Conservation (phyloP, 2,329 filamentous ascomycete genomes). For the Clarireedia homoeocarpa region DNA sequence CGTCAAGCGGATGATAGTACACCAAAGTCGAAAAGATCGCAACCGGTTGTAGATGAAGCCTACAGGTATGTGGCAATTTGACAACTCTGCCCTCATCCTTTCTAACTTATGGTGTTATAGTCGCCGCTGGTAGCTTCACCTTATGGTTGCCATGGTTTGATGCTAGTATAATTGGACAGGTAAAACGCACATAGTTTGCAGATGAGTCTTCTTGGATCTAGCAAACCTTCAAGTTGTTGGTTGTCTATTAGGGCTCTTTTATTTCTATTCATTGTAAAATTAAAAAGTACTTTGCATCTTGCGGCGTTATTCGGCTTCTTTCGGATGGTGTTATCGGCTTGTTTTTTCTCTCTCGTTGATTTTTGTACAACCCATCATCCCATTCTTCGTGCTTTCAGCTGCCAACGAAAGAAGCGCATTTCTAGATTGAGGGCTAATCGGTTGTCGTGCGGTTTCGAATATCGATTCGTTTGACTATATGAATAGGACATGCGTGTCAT, state of each 20-base stretch:
- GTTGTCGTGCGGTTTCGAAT: too few species aligned
- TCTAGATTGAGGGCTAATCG: too few species aligned
- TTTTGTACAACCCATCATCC: constrained; percentile 11
- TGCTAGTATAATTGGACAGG: constrained; percentile 3
- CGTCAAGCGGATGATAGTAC: constrained; percentile 28
- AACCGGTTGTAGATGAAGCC: constrained; percentile 34
- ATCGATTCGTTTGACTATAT: too few species aligned
- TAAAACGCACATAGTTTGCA: constrained; percentile 21
- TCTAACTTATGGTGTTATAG: constrained; percentile 15
- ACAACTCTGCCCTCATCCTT: constrained; percentile 14
- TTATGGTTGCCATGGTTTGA: neutral
- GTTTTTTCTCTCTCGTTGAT: constrained; percentile 9
- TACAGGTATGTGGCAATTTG: constrained; percentile 27
- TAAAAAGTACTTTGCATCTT: constrained; percentile 7
- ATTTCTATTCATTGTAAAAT: constrained; percentile 12
- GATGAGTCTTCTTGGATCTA: constrained; percentile 12
- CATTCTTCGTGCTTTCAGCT: constrained; percentile 4
- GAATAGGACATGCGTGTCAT: neutral
- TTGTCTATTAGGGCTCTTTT: constrained; percentile 14
- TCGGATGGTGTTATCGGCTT: constrained; percentile 1
- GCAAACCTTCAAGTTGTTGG: constrained; percentile 25
- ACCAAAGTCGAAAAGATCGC: constrained; percentile 27
- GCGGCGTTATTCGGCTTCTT: constrained; percentile 8
- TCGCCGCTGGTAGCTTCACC: constrained; percentile 33
- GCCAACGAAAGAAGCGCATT: too few species aligned